Evolutionary conservation across 192 early-diverging fungal species (phyloP).

Genomic region (Gaertneriomyces sp.): DNA sequence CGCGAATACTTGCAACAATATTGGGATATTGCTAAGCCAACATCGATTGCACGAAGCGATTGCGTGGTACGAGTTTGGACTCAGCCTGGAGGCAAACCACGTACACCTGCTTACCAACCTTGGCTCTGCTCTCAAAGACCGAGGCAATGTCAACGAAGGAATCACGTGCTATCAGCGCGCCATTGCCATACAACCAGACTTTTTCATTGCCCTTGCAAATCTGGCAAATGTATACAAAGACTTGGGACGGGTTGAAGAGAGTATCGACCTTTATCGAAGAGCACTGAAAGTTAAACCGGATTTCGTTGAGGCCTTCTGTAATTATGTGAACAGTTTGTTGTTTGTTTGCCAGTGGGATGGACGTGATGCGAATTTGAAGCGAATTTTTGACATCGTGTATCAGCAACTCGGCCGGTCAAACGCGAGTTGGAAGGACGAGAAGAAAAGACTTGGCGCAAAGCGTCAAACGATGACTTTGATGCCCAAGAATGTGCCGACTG

Average conservation of each 20-base stretch:
- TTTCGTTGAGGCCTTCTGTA: conserved; percentile 90
- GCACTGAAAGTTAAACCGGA: conserved; percentile 81
- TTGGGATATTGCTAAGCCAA: conserved; percentile 72
- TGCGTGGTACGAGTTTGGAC: conserved; percentile 83
- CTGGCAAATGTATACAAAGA: conserved; percentile 92
- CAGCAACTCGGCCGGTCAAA: conserved; percentile 68
- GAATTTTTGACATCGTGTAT: conserved; percentile 73
- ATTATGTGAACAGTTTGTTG: conserved; percentile 79
- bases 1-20: conserved; percentile 87
- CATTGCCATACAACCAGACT: conserved; percentile 77
- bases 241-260: conserved; percentile 83
- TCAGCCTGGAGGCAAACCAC: conserved; percentile 74
- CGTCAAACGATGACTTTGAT: too few species aligned
- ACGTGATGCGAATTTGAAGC: conserved; percentile 69
- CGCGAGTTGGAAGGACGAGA: conserved; percentile 16
- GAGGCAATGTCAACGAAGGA: conserved; percentile 78
- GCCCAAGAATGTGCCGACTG: conserved; percentile 71
- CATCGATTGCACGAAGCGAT: conserved; percentile 77
- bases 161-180: conserved; percentile 87
- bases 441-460: too few species aligned
- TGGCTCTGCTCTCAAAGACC: conserved; percentile 85
- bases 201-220: conserved; percentile 90
- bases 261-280: conserved; percentile 77
- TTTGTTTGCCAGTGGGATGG: conserved; percentile 89
- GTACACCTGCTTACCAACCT: conserved; percentile 93